A percentile compares a stretch with the other conserved stretches of the same genome.
phyloP scores from a whole-genome alignment of 192 early-diverging fungal species.

The Coemansia sp. region DNA sequence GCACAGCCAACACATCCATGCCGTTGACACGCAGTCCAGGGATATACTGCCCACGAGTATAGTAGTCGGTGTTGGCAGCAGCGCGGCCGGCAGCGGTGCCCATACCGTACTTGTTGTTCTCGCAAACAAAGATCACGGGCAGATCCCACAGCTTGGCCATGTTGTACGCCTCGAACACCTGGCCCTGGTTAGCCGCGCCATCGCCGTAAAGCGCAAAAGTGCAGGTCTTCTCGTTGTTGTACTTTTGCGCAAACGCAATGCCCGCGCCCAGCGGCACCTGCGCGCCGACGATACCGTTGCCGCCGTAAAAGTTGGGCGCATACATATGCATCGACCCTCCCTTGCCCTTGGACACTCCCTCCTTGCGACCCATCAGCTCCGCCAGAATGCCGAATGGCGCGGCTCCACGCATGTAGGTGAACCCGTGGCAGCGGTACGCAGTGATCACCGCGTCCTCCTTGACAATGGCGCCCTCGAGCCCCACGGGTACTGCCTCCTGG shows the following conservation, averaged over 20 bases:
- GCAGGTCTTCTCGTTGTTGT: conserved; percentile 70
- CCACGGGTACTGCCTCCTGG: conserved; percentile 92
- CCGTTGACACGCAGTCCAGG: conserved; percentile 89
- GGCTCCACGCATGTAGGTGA: conserved; percentile 83
- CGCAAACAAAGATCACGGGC: conserved; percentile 91
- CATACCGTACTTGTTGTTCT: conserved; percentile 99
- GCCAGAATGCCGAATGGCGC: conserved; percentile 63
- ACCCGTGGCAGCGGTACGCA: conserved; percentile 98
- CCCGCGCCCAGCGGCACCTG: conserved; percentile 86
- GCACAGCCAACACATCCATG: conserved; percentile 94
- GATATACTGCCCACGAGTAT: conserved; percentile 93
- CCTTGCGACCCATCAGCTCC: conserved; percentile 79
- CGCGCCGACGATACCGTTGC: conserved; percentile 98
- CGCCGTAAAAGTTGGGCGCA: conserved; percentile 91
- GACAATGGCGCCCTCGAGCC: conserved; percentile 89
- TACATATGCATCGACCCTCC: conserved; percentile 99
- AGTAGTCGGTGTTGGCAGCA: conserved; percentile 92
- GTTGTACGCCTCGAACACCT: conserved; percentile 98
- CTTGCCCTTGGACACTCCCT: conserved; percentile 90
- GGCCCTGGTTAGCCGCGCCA: conserved; percentile 97
- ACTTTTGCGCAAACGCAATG: conserved; percentile 92
- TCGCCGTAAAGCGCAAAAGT: conserved; percentile 94
- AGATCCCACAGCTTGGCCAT: conserved; percentile 98
- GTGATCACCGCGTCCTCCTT: conserved; percentile 92
- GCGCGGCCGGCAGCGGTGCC: conserved; percentile 88